Percentiles rank a stretch among this genome's conserved stretches.
phyloP scores from a whole-genome alignment of 305 asterid species.

The Caryopteris hybrid region DNA sequence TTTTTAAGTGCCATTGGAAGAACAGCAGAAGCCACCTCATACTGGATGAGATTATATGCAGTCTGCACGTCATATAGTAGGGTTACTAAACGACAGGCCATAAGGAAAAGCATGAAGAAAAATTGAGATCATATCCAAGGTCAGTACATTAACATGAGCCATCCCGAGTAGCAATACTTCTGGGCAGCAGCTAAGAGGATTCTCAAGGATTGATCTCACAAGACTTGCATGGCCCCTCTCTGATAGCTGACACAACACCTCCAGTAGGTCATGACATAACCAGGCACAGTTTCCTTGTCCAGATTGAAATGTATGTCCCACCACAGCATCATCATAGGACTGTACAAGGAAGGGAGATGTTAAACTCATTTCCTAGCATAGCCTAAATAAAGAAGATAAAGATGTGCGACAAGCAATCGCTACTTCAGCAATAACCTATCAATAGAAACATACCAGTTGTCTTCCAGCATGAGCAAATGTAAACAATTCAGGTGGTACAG shows the following conservation, averaged over 20 bases:
- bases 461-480: slow-evolving; percentile 73
- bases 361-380: slow-evolving; percentile 8
- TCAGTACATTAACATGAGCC: slow-evolving; percentile 75
- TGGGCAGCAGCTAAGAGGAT: slow-evolving; percentile 79
- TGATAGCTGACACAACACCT: slow-evolving; percentile 81
- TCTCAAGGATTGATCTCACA: slow-evolving; percentile 72
- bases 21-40: slow-evolving; percentile 70
- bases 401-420: background rate
- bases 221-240: slow-evolving; percentile 89
- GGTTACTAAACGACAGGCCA: slow-evolving; percentile 15
- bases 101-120: background rate
- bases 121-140: slow-evolving; percentile 10
- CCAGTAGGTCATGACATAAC: slow-evolving; percentile 78
- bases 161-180: slow-evolving; percentile 88
- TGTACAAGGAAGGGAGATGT: slow-evolving; percentile 30
- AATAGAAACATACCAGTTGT: slow-evolving; percentile 60
- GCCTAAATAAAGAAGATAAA: background rate
- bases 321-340: slow-evolving; percentile 57
- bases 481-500: slow-evolving; percentile 78
- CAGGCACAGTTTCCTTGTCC: slow-evolving; percentile 69
- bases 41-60: slow-evolving; percentile 81
- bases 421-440: background rate
- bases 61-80: slow-evolving; percentile 55
- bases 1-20: slow-evolving; percentile 54
- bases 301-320: slow-evolving; percentile 50